Evolutionary conservation across 306 rosid genomes (phyloP).

Genomic region (Begonia masoniana): DNA sequence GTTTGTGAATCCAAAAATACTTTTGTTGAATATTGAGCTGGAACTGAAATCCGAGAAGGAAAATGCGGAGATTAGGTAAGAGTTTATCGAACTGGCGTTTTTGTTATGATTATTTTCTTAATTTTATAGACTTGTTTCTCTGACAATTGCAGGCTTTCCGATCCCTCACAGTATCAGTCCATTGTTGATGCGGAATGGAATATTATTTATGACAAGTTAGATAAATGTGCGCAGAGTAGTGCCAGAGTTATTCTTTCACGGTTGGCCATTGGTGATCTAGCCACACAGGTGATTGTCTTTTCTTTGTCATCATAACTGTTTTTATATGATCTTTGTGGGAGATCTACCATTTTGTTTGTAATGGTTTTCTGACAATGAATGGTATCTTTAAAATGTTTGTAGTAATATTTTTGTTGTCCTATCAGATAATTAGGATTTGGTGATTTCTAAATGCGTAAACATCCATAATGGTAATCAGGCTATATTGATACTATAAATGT

Average conservation of each 20-base stretch:
- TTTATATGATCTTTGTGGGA: no score
- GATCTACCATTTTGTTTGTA: no score
- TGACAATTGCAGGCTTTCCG: conserved; percentile 58
- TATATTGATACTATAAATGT: no score
- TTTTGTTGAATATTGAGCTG: conserved; percentile 74
- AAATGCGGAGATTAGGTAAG: conserved; percentile 95
- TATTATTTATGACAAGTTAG: conserved; percentile 93
- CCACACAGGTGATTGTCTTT: conserved; percentile 59
- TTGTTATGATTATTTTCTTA: conserved; percentile 5
- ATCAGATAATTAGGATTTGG: no score
- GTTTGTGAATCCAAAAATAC: conserved; percentile 63
- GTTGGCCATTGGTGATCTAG: conserved; percentile 94
- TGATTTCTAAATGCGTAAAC: no score
- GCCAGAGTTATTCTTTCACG: conserved; percentile 97
- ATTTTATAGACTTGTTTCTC: conserved; percentile 1
- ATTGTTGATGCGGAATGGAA: conserved; percentile 99
- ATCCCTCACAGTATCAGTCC: conserved; percentile 92
- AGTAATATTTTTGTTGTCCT: no score
- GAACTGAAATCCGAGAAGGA: conserved; percentile 99
- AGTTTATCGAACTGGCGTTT: conserved; percentile 4
- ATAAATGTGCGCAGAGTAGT: conserved; percentile 86
- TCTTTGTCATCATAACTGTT: background rate
- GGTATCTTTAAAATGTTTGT: no score
- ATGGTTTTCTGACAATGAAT: no score
- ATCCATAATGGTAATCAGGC: no score